Evolutionary conservation across 768 basidiomycete genomes (phyloP), one percentile per base, ranked within the genome.

Genomic region (Boletales sp.): DNA sequence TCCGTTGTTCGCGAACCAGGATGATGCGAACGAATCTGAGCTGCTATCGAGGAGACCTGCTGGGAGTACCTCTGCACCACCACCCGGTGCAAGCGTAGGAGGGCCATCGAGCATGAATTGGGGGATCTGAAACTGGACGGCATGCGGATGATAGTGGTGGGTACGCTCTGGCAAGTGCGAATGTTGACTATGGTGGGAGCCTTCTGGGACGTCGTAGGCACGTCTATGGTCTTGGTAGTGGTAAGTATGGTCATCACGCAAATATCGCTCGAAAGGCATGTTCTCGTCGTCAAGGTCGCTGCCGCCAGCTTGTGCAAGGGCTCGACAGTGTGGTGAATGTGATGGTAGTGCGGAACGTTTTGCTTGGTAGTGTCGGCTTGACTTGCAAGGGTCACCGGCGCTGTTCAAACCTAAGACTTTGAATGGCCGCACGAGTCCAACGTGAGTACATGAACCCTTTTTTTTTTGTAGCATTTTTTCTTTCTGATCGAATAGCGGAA

Each of bases 31-130:
- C 10, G 61, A 64, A 64, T 39, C 56, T 15, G 63, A 45, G 18
- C 21, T 14, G 25, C 45, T 57, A 40, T 57, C 62, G 18, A 64
- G 57, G 50, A 76, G 66, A 35, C 74, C 74, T 4, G 70, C 68
- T 11, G 84, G 80, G n/a, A 88, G 62, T 13, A 85, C 81, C 66
- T 89, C 88, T 10, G 83, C 86, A 33, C 88, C 86, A 19, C 86
- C 87, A 18, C 86, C 86, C 2, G 76, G 80, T 2, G 83, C 84
- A 18, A 89, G 74, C 2, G 77, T 75, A 25, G 87, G 84, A 0
- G 77, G 72, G 4, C 76, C 76, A 52, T 67, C 67, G 58, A 79
- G 71, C 68, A 88, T 77, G 63, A 84, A 87, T 25, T 77, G 73
- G 4, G 86, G 87, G 34, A 89, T 72, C 65, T 86, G 83, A 55